Evolutionary conservation across 2,329 filamentous ascomycete species (phyloP).

Genomic region (Arthrobotrys conoides): DNA sequence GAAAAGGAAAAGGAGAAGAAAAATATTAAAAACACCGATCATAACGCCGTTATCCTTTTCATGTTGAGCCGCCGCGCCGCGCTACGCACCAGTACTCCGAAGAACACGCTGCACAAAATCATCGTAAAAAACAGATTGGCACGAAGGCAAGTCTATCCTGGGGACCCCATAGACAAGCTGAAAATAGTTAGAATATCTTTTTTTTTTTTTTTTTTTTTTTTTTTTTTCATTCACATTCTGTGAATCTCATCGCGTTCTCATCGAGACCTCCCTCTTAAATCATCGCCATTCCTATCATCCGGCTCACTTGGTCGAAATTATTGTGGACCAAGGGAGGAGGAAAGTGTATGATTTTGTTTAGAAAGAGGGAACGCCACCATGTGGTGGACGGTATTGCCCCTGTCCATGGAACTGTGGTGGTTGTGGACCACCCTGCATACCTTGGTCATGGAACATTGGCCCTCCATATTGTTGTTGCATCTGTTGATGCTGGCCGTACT

Average conservation of each 20-base stretch:
- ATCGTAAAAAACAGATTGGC: background rate
- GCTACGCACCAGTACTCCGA: constrained; percentile 17
- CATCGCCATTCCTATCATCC: background rate
- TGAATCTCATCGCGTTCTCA: background rate
- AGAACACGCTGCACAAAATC: background rate
- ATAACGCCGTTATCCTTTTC: background rate
- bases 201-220: constrained; percentile 7
- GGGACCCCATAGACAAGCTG: background rate
- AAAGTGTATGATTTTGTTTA: background rate
- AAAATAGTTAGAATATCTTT: background rate
- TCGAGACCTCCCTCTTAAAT: background rate
- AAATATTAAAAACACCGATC: background rate
- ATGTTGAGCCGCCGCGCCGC: background rate
- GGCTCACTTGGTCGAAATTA: background rate
- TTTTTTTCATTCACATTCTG: background rate
- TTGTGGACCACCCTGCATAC: constrained; percentile 23
- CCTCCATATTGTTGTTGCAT: constrained; percentile 32
- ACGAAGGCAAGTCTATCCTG: background rate
- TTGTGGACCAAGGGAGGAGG: background rate
- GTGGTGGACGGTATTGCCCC: constrained; percentile 39
- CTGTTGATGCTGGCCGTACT: constrained; percentile 38
- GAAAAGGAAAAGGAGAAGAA: background rate
- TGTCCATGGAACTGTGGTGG: constrained; percentile 25
- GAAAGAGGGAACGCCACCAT: constrained; percentile 42
- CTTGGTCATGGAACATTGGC: constrained; percentile 42